Conservation (phyloP, 768 basidiomycete genomes). For the Tylopilus sp. region DNA sequence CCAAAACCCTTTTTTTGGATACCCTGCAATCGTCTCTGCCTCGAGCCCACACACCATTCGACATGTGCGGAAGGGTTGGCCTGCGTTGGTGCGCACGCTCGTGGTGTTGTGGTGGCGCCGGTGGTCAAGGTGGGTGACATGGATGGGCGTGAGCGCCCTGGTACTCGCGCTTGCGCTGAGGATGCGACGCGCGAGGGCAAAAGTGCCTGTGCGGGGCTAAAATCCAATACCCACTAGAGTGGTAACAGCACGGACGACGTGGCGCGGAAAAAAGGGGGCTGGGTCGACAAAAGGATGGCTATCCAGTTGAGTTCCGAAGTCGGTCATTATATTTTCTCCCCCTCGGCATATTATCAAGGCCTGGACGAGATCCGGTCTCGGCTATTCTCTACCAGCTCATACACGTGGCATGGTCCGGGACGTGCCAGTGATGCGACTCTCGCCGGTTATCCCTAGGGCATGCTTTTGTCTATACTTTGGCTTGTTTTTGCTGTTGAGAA, state of each 20-base stretch:
- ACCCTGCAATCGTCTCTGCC: constrained; percentile 44
- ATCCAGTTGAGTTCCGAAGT: neutral
- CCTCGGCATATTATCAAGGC: too few relatives aligned
- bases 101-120: constrained; percentile 61
- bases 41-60: constrained; percentile 40
- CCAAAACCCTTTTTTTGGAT: constrained; percentile 74
- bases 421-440: too few relatives aligned
- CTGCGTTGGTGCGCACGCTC: constrained; percentile 64
- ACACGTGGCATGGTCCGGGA: too few relatives aligned
- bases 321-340: neutral
- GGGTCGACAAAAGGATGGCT: neutral
- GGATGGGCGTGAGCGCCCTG: constrained; percentile 32
- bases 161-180: constrained; percentile 25
- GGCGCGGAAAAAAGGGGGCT: neutral
- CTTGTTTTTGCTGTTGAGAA: too few relatives aligned
- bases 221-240: neutral
- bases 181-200: neutral
- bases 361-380: too few relatives aligned
- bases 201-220: neutral
- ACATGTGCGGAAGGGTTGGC: constrained; percentile 63
- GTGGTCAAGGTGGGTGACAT: constrained; percentile 44
- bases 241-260: neutral
- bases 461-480: too few relatives aligned
- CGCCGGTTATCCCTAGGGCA: too few relatives aligned
- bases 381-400: too few relatives aligned